Percentiles rank a stretch among this genome's conserved stretches.
phyloP scores from a whole-genome alignment of 2,329 filamentous ascomycete genomes.

The Apiospora marii region DNA sequence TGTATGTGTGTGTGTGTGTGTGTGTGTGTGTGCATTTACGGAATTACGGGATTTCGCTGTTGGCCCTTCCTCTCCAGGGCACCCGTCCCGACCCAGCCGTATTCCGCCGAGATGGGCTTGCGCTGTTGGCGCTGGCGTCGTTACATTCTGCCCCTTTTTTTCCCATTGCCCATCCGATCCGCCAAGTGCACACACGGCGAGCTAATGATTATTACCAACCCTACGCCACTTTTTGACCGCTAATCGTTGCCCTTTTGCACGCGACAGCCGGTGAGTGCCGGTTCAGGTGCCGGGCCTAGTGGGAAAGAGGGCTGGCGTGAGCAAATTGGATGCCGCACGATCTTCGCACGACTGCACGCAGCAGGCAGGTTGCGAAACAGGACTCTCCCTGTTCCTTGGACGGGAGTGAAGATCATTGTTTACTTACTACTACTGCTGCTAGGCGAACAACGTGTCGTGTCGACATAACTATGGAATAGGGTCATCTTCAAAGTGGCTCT shows the following conservation, averaged over 20 bases:
- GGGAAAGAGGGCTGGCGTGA: not conserved
- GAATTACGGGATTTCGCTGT: conserved; percentile 15
- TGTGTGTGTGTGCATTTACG: not conserved
- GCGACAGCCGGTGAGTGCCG: conserved; percentile 13
- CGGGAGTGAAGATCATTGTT: conserved; percentile 17
- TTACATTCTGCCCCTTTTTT: conserved; percentile 1
- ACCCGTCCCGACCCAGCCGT: not conserved
- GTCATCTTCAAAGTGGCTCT: conserved; percentile 1
- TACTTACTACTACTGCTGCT: not conserved
- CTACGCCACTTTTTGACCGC: conserved; percentile 3
- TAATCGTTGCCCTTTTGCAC: not conserved
- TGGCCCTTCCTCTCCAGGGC: not conserved
- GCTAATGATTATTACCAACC: not conserved
- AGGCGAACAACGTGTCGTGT: conserved; percentile 7
- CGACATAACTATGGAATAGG: not conserved
- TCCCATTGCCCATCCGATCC: not conserved
- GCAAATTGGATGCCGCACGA: conserved; percentile 3
- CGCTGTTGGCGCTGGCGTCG: conserved; percentile 10
- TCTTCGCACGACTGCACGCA: conserved; percentile 2
- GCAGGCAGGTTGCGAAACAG: conserved; percentile 2
- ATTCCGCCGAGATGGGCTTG: conserved; percentile 4
- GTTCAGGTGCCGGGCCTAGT: conserved; percentile 14
- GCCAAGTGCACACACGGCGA: not conserved
- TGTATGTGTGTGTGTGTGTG: not conserved
- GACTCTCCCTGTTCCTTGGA: not conserved